Conservation (phyloP, 1,284 basidiomycete genomes). For the Puccinia triticina region DNA sequence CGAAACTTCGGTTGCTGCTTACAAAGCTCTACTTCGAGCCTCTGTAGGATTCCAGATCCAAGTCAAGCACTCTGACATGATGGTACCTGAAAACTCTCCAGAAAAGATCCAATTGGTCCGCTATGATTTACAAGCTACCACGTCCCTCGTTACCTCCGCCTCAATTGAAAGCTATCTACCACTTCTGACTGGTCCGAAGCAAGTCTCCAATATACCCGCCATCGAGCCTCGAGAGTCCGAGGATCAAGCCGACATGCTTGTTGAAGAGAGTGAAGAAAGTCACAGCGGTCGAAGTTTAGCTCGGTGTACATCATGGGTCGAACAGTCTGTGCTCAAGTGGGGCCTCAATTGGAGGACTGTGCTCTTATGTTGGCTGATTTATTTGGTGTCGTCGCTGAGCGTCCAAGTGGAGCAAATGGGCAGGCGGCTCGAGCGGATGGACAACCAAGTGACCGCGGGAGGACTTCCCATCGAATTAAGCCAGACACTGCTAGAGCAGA, state of each 20-base stretch:
- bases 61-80: slow-evolving; percentile 22
- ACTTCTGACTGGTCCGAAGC: neutral
- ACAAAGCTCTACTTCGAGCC: slow-evolving; percentile 18
- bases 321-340: slow-evolving; percentile 23
- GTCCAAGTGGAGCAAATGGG: slow-evolving; percentile 22
- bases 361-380: slow-evolving; percentile 43
- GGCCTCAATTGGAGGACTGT: slow-evolving; percentile 33
- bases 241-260: neutral
- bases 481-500: neutral
- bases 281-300: neutral
- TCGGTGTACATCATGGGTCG: neutral
- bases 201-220: neutral
- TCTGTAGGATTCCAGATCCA: neutral
- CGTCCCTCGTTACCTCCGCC: neutral
- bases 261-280: slow-evolving; percentile 1
- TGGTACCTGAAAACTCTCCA: neutral
- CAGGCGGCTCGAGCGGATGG: slow-evolving; percentile 7
- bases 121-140: slow-evolving; percentile 4
- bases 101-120: slow-evolving; percentile 1
- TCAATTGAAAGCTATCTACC: neutral
- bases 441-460: neutral
- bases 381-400: slow-evolving; percentile 25
- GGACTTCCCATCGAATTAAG: neutral
- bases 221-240: slow-evolving; percentile 2
- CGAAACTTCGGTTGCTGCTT: slow-evolving; percentile 11